Evolutionary conservation across 2,329 filamentous ascomycete species (phyloP).

Genomic region (Xylariaceae sp.): DNA sequence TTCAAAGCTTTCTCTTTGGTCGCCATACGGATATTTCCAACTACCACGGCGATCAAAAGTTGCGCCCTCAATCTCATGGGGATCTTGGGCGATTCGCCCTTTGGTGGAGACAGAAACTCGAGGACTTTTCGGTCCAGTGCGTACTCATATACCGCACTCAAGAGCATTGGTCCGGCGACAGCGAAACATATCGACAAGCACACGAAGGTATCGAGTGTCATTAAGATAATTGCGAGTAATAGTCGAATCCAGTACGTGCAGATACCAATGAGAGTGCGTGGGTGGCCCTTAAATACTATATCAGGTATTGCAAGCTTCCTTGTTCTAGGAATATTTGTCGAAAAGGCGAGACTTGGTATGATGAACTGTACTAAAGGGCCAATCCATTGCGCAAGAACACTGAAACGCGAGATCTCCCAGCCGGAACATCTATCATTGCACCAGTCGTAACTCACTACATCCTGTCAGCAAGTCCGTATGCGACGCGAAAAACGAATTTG

Average conservation of each 20-base stretch:
- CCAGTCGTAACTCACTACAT: constrained; percentile 26
- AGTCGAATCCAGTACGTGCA: constrained; percentile 27
- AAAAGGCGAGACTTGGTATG: constrained; percentile 34
- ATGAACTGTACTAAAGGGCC: constrained; percentile 35
- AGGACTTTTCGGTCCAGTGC: constrained; percentile 29
- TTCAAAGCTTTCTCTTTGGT: constrained; percentile 18
- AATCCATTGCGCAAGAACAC: constrained; percentile 30
- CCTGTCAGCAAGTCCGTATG: background rate
- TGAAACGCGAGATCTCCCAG: constrained; percentile 28
- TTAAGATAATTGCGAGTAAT: constrained; percentile 22
- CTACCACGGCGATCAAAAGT: constrained; percentile 27
- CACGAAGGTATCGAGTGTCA: constrained; percentile 24
- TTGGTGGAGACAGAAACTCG: constrained; percentile 25
- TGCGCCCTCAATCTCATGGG: constrained; percentile 23
- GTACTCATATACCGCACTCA: constrained; percentile 30
- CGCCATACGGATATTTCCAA: constrained; percentile 31
- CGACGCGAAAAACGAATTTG: background rate
- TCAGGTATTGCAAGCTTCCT: constrained; percentile 31
- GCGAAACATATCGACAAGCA: constrained; percentile 30
- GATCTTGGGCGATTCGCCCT: constrained; percentile 15
- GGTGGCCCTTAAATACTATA: constrained; percentile 57
- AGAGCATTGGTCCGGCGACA: constrained; percentile 28
- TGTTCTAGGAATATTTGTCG: constrained; percentile 33
- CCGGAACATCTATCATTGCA: constrained; percentile 29
- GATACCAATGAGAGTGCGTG: constrained; percentile 43